Conservation (phyloP, 163 green algal genomes). For the Scenedesmus sp. region DNA sequence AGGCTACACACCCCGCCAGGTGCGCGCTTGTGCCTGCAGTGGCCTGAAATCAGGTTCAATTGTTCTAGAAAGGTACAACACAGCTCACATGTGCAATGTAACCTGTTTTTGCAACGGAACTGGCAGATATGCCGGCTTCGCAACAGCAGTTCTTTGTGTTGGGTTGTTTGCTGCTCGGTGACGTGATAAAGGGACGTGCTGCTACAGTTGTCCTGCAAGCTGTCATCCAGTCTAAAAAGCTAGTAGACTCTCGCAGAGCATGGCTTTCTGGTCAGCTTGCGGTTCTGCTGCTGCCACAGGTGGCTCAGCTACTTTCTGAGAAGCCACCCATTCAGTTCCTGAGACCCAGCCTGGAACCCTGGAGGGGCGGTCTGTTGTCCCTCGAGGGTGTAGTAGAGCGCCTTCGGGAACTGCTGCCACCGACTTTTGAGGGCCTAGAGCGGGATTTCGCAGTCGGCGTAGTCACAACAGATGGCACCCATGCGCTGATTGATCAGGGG, state of each 20-base stretch:
- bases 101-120: not conserved
- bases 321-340: constrained; percentile 84
- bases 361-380: constrained; percentile 80
- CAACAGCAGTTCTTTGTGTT: not conserved
- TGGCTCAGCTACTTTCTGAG: constrained; percentile 78
- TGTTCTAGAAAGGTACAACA: too few species aligned
- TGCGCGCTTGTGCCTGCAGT: constrained; percentile 29
- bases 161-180: not conserved
- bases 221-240: not conserved
- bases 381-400: constrained; percentile 80
- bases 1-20: constrained; percentile 79
- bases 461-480: constrained; percentile 69
- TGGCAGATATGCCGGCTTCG: not conserved
- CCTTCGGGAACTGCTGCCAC: constrained; percentile 82
- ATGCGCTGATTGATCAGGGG: constrained; percentile 87
- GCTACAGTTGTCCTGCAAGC: not conserved
- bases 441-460: constrained; percentile 71
- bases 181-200: too few species aligned
- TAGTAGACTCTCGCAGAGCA: not conserved
- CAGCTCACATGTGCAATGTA: too few species aligned
- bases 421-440: constrained; percentile 86
- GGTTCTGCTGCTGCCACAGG: constrained; percentile 57
- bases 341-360: constrained; percentile 67
- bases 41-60: too few species aligned
- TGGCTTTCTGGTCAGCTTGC: not conserved